Evolutionary conservation across 345 rosid species (phyloP).

Genomic region (Lenwebbia sp.): DNA sequence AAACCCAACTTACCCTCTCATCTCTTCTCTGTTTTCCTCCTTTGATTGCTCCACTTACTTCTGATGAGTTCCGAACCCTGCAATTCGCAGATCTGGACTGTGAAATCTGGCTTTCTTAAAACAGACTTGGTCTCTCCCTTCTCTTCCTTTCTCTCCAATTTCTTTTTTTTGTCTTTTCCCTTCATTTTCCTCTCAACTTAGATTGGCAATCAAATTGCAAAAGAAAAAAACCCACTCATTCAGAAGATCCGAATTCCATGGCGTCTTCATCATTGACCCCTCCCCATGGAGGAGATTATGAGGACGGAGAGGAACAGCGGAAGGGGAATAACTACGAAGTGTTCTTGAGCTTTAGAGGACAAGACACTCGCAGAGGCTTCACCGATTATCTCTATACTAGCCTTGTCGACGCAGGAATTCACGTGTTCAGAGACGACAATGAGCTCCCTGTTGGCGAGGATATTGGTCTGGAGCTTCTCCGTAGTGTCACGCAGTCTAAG

Average conservation of each 20-base stretch:
- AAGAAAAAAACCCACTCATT: background rate
- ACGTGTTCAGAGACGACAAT: background rate
- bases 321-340: background rate
- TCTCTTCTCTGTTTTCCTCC: too few species aligned
- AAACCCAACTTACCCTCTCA: background rate
- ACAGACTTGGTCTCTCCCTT: too few species aligned
- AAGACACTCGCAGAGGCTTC: rapidly evolving
- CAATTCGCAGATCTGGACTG: background rate
- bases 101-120: background rate
- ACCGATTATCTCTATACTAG: background rate
- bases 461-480: rapidly evolving
- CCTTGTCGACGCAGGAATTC: rapidly evolving
- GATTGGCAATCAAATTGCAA: too few species aligned
- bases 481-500: background rate
- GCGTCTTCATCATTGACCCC: rapidly evolving
- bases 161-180: too few species aligned
- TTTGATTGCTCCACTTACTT: background rate
- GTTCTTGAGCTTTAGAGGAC: background rate
- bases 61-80: background rate
- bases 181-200: too few species aligned
- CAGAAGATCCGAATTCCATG: background rate
- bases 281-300: background rate
- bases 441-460: background rate
- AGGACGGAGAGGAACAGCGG: rapidly evolving
- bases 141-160: too few species aligned